phyloP scores from a whole-genome alignment of 768 basidiomycete genomes.

The Suillus paluster region DNA sequence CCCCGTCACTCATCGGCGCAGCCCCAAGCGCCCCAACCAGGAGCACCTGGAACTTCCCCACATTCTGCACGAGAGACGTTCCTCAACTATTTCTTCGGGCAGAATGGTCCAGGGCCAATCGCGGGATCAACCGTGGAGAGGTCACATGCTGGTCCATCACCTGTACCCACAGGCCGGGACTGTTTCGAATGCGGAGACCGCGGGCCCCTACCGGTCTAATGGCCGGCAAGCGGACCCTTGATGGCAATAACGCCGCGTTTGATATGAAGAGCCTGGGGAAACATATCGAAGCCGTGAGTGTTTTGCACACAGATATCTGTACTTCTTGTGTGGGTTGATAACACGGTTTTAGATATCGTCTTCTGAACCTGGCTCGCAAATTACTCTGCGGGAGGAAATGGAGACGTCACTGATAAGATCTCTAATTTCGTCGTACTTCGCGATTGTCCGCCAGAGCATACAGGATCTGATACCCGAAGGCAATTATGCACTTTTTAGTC shows the following conservation, averaged over 20 bases:
- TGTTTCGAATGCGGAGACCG: constrained; percentile 56
- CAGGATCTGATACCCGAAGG: constrained; percentile 97
- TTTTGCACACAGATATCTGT: constrained; percentile 9
- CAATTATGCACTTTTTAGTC: constrained; percentile 97
- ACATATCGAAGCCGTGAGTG: constrained; percentile 94
- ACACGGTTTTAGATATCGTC: constrained; percentile 52
- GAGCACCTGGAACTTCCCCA: constrained; percentile 43
- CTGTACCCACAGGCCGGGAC: constrained; percentile 65
- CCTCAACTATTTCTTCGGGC: constrained; percentile 97
- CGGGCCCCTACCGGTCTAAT: constrained; percentile 63
- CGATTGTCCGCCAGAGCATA: constrained; percentile 94
- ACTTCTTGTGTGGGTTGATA: constrained; percentile 4
- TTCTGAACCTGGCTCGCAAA: constrained; percentile 55
- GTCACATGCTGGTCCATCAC: constrained; percentile 25
- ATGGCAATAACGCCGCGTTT: constrained; percentile 83
- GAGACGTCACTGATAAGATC: constrained; percentile 94
- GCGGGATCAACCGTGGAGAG: constrained; percentile 57
- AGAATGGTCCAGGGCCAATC: constrained; percentile 79
- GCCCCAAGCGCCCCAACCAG: constrained; percentile 38
- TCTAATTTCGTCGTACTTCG: constrained; percentile 94
- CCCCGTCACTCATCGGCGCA: constrained; percentile 41
- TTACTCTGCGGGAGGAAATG: constrained; percentile 92
- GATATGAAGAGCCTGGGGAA: constrained; percentile 99
- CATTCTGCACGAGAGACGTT: constrained; percentile 86
- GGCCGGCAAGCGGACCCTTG: constrained; percentile 67